Evolutionary conservation across 192 early-diverging fungal genomes (phyloP).

Genomic region (Backusella tuberculispora): DNA sequence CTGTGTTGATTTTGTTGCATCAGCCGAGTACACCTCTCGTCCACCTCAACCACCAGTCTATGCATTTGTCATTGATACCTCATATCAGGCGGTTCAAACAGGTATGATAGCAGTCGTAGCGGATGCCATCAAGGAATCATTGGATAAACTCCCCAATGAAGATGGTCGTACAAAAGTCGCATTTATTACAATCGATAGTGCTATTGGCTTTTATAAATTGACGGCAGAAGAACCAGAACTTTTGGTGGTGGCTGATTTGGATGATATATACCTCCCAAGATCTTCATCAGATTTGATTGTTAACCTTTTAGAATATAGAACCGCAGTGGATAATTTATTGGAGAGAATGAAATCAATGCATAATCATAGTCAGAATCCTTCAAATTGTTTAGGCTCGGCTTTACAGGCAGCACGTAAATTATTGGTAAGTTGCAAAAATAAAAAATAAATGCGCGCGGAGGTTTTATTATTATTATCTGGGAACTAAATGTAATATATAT

Average conservation of each 20-base stretch:
- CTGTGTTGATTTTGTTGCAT: constrained; percentile 87
- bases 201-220: constrained; percentile 94
- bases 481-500: not conserved
- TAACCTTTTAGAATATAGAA: constrained; percentile 42
- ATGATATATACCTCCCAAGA: constrained; percentile 89
- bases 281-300: constrained; percentile 29
- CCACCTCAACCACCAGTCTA: constrained; percentile 76
- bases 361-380: constrained; percentile 70
- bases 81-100: constrained; percentile 81
- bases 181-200: constrained; percentile 87
- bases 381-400: constrained; percentile 85
- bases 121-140: constrained; percentile 66
- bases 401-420: constrained; percentile 79
- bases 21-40: constrained; percentile 68
- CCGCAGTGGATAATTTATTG: constrained; percentile 82
- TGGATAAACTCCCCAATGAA: constrained; percentile 61
- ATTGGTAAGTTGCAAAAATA: constrained; percentile 68
- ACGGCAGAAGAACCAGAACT: constrained; percentile 87
- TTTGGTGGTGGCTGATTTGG: constrained; percentile 90
- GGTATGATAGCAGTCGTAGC: constrained; percentile 76
- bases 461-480: constrained; percentile 13
- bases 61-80: constrained; percentile 95
- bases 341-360: constrained; percentile 84
- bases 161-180: constrained; percentile 68
- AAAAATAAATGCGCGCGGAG: not conserved